Evolutionary conservation across 495 filamentous ascomycete genomes (phyloP), one percentile per base, ranked within the genome.

Genomic region (Apiosordaria backusii): DNA sequence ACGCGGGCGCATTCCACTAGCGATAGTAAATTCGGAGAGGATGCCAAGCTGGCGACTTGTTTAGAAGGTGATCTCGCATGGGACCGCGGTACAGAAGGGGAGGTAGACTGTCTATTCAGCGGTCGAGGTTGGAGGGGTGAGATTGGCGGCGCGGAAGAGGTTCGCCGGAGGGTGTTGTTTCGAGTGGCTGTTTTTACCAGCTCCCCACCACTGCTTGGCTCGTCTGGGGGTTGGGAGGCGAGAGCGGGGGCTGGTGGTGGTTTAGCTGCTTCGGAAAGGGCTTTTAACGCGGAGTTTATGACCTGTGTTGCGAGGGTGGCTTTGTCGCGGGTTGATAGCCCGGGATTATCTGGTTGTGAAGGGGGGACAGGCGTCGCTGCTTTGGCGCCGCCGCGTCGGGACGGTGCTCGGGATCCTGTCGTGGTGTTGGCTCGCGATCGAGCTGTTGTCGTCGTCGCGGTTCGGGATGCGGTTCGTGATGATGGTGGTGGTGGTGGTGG

Each of bases 291-390:
- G 27, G 78, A 81, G 78, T 96, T 97, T 67, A 95, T 88, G 21
- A 94, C 84, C 59, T 93, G 88, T 2, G 93, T 94, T 4, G 92
- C 91, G 53, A 97, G 81, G 52, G 87, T 81, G 1, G 87, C 84
- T 73, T 82, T 88, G 67, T 92, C 87, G 66, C 86, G 86, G 19
- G 79, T 65, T 7, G 84, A 82, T 57, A 90, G 75, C 57, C 74
- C 76, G 29, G 75, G 76, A n/a, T 61, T 27, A 16, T 18, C 18
- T 25, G 59, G 15, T 22, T 57, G 4, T 7, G 57, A 0, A 6
- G 62, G 0, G 21, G 68, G 55, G 29, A 68, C 64, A 6, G 68
- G 57, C n/a, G n/a, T 7, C 22, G 63, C 65, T 21, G 72, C 63
- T 16, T 50, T 72, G 50, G 50, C 64, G 27, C 27, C 27, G 35